phyloP scores from a whole-genome alignment of 139 green algal genomes.

The Chlorella ohadii region DNA sequence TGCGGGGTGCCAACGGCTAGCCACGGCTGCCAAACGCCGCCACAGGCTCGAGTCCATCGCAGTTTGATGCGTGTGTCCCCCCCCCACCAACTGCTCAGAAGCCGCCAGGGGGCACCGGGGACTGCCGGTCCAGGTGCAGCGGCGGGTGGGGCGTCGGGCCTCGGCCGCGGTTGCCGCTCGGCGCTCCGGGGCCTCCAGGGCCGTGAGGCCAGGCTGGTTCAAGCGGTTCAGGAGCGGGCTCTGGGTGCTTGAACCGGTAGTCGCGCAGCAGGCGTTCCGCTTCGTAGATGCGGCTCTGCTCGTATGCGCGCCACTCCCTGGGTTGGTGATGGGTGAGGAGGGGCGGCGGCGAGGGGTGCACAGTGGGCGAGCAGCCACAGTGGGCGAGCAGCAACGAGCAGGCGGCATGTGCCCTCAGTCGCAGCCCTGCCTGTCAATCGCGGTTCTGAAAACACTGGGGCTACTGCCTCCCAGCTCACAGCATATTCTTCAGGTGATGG shows the following conservation, averaged over 20 bases:
- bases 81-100: too few species aligned
- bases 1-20: too few species aligned
- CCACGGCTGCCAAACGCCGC: too few species aligned
- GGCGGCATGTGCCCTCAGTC: too few species aligned
- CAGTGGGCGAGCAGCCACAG: not conserved
- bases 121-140: constrained; percentile 15
- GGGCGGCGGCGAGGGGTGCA: not conserved
- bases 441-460: too few species aligned
- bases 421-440: too few species aligned
- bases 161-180: not conserved
- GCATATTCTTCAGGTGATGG: constrained; percentile 37
- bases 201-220: not conserved
- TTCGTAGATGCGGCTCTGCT: constrained; percentile 22
- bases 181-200: not conserved
- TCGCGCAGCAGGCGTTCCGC: constrained; percentile 37
- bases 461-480: too few species aligned
- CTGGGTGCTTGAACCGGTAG: constrained; percentile 8
- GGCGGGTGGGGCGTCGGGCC: not conserved
- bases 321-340: not conserved
- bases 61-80: too few species aligned
- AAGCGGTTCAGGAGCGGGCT: not conserved
- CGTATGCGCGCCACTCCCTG: constrained; percentile 30
- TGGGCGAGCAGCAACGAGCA: too few species aligned
- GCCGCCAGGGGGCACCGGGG: constrained; percentile 16
- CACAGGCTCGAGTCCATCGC: too few species aligned